A percentile compares a stretch with the other conserved stretches of the same genome.
These are phyloP conservation scores for Capsicum chinense DNA, from an alignment of 257 asterid genomes.

Conservation along the genomic window DNA sequence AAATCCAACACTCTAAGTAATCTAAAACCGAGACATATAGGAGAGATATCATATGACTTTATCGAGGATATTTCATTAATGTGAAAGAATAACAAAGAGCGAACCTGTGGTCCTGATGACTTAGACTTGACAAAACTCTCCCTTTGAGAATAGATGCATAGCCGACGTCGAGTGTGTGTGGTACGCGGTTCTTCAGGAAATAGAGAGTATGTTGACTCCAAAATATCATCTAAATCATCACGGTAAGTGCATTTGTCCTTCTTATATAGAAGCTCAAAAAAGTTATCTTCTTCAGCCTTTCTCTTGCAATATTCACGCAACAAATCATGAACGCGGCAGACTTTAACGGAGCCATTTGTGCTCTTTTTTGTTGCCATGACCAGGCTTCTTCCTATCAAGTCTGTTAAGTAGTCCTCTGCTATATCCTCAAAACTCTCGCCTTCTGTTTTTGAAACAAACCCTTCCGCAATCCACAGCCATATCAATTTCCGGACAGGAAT, in stretches of 20 bases:
- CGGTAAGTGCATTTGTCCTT: neutral
- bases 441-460: neutral
- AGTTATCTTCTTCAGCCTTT: slow-evolving; percentile 23
- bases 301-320: slow-evolving; percentile 30
- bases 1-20: slow-evolving; percentile 35
- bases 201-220: neutral
- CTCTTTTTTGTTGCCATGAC: slow-evolving; percentile 23
- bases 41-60: neutral
- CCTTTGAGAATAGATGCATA: neutral
- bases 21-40: neutral
- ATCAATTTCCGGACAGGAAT: slow-evolving; percentile 22
- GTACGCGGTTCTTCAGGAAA: neutral
- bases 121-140: neutral
- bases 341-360: slow-evolving; percentile 26
- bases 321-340: slow-evolving; percentile 30
- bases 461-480: slow-evolving; percentile 33
- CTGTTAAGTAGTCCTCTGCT: slow-evolving; percentile 20
- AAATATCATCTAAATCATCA: neutral
- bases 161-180: neutral
- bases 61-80: neutral
- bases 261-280: neutral
- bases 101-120: neutral
- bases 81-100: neutral
- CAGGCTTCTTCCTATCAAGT: slow-evolving; percentile 13
- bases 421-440: slow-evolving; percentile 13